Evolutionary conservation across 2,329 filamentous ascomycete species (phyloP).

Genomic region (Pseudonectria foliicola): DNA sequence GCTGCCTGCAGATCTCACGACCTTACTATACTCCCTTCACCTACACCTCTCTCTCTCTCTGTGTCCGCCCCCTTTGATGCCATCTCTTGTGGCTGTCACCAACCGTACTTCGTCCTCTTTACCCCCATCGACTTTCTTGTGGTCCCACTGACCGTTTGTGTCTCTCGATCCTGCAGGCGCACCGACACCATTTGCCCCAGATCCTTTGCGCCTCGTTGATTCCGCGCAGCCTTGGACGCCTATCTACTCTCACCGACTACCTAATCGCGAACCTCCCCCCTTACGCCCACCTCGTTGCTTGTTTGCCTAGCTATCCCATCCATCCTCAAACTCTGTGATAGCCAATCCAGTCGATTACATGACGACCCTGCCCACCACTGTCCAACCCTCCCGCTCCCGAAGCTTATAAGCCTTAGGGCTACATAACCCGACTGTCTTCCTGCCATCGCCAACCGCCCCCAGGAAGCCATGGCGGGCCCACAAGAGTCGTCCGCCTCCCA

Average conservation of each 20-base stretch:
- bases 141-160: constrained; percentile 10
- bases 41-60: constrained; percentile 11
- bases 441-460: constrained; percentile 24
- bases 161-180: constrained; percentile 17
- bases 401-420: constrained; percentile 32
- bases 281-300: constrained; percentile 6
- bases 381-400: constrained; percentile 29
- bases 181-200: constrained; percentile 22
- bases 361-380: constrained; percentile 28
- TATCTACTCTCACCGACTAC: constrained; percentile 19
- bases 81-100: not conserved
- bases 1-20: not conserved
- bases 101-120: constrained; percentile 4
- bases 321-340: constrained; percentile 4
- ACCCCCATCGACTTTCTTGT: not conserved
- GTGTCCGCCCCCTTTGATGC: too few species aligned
- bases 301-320: not conserved
- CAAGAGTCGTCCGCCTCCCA: constrained; percentile 29
- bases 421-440: constrained; percentile 24
- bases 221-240: constrained; percentile 12
- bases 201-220: constrained; percentile 21
- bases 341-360: constrained; percentile 30
- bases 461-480: constrained; percentile 34
- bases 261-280: constrained; percentile 7
- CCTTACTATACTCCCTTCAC: constrained; percentile 6